A percentile compares a stretch with the other conserved stretches of the same genome.
phyloP scores from a whole-genome alignment of 2,329 filamentous ascomycete genomes.

The Alternaria dauci region DNA sequence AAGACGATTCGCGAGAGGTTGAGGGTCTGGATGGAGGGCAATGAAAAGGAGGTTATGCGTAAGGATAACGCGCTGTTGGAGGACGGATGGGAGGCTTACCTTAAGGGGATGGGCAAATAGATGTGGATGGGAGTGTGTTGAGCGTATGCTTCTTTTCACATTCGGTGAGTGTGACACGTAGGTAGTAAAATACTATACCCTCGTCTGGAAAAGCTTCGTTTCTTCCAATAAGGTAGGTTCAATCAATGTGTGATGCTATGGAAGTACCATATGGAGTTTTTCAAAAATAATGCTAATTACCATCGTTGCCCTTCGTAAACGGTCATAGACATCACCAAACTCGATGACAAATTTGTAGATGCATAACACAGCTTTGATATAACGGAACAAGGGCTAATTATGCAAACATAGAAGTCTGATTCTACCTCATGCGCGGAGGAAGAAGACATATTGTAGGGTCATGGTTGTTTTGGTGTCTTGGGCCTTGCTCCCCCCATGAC shows the following conservation, averaged over 20 bases:
- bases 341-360: no score
- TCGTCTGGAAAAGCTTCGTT: background rate
- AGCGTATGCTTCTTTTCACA: background rate
- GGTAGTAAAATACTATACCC: background rate
- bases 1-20: conserved; percentile 65
- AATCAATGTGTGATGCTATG: background rate
- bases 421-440: no score
- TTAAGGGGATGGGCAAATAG: conserved; percentile 52
- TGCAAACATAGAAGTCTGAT: no score
- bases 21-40: conserved; percentile 68
- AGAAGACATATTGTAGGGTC: no score
- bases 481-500: no score
- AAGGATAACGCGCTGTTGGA: conserved; percentile 68
- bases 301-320: no score
- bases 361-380: no score
- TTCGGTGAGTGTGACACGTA: background rate
- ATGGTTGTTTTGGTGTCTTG: no score
- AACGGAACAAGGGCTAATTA: no score
- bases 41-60: conserved; percentile 69
- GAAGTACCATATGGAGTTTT: background rate
- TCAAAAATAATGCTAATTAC: no score
- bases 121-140: background rate
- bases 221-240: background rate
- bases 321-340: no score
- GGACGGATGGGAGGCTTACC: conserved; percentile 65